Conservation (phyloP, 2,329 filamentous ascomycete species). For the Bipolaris sorokiniana region DNA sequence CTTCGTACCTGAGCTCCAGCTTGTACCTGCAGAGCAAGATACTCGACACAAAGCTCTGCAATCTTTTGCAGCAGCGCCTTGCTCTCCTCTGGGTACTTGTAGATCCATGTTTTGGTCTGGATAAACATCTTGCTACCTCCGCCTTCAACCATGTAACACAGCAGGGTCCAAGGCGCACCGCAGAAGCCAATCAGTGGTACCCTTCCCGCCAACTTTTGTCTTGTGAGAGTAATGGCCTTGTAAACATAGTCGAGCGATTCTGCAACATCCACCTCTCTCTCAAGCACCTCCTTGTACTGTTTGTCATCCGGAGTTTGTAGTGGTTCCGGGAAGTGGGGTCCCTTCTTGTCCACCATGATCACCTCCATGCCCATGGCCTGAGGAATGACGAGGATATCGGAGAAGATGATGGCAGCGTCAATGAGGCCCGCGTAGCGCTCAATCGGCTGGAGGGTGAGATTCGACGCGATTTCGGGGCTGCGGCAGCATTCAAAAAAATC, state of each 20-base stretch:
- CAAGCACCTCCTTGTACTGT: constrained; percentile 80
- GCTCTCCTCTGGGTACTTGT: constrained; percentile 80
- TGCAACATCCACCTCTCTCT: constrained; percentile 80
- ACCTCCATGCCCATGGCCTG: constrained; percentile 99
- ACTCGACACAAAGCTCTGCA: constrained; percentile 91
- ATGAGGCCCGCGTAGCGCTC: constrained; percentile 89
- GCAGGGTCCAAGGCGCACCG: constrained; percentile 92
- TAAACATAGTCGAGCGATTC: constrained; percentile 92
- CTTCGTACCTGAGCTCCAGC: constrained; percentile 80
- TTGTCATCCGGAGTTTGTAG: constrained; percentile 78
- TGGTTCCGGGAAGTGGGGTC: constrained; percentile 89
- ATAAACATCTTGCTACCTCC: constrained; percentile 95
- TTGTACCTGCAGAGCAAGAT: constrained; percentile 87
- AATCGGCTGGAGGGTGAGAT: constrained; percentile 90
- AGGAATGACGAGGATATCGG: constrained; percentile 95
- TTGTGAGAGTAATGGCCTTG: constrained; percentile 88
- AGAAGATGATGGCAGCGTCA: constrained; percentile 98
- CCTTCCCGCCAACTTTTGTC: constrained; percentile 83
- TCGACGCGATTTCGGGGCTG: constrained; percentile 88
- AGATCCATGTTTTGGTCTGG: constrained; percentile 96
- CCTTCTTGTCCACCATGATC: constrained; percentile 97
- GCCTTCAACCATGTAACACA: constrained; percentile 99
- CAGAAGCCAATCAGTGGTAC: constrained; percentile 97
- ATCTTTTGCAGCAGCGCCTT: constrained; percentile 89
- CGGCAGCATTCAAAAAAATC: constrained; percentile 99